Base-by-base conservation (phyloP, 345 rosid species). In the Raphanus raphanistrum region DNA sequence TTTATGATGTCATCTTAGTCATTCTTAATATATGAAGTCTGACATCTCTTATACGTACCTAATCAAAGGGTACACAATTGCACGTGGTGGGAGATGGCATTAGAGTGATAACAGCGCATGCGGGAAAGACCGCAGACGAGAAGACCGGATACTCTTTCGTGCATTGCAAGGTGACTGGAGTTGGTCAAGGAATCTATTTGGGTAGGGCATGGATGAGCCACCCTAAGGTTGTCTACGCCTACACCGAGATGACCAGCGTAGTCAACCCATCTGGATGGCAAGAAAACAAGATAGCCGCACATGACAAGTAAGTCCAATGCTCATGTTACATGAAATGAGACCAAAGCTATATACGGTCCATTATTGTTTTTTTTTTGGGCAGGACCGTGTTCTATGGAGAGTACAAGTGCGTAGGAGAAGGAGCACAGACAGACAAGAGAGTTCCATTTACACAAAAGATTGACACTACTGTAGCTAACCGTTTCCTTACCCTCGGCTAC, bases 121-220 rank as follows among this genome's bases (percentile, higher is more conserved):
- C 91, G 3, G 86, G 92, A 72, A 29, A 83, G 21, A 80, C 58
- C 33, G 16, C 0, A 0, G 13, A 31, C 1, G 92, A 90, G 33
- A 77, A 86, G 59, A 78, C 82, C 0, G 97, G 97, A 33, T 85
- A 75, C 77, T 61, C 85, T 2, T 82, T 92, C 16, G 84, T 81
- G 54, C 84, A 81, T 13, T 79, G 90, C 79, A 76, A 21, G 17
- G 43, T 90, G 15, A 79, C 82, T 0, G 96, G 94, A 11, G 16
- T 29, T 0, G 90, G 84, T 6, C 55, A 7, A 0, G 83, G 82
- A 5, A 72, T 90, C 31, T 86, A 57, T 68, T 79, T 91, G 61
- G 96, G 98, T n/a, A 80, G 97, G 64, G 89, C 94, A 2, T 91
- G 96, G 97, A 83, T 26, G 82, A 4, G 60, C 8, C 82, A 67